Base-by-base conservation (phyloP, 495 filamentous ascomycete genomes). In the Penicillium canariense region DNA sequence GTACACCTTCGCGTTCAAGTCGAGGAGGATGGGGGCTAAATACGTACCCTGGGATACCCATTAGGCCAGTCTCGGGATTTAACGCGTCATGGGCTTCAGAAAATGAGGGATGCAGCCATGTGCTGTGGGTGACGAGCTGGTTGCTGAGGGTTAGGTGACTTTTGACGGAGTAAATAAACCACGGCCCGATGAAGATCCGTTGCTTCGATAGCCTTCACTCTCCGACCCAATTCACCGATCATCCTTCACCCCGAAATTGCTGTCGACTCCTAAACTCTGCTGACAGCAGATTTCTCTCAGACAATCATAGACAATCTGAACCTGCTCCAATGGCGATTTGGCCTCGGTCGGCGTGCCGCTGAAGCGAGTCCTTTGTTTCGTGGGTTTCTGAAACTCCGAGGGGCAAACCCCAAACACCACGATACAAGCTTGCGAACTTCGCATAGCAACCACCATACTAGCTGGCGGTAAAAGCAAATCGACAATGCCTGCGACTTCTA, bases 31-130 rank as follows among this genome's bases (percentile, higher is more conserved):
- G 1, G 28, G 7, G 9, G 14, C 15, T 35, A 27, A 15, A 12
- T 18, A 35, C 75, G 60, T 68, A 78, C 75, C 75, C 75, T 26
- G 76, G 74, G 40, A 78, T 77, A 50, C 76, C 76, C 76, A 78
- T 67, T 5, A 20, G 72, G 61, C 42, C 22, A 40, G 48, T 45
- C 12, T 43, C 14, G 28, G 51, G 55, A 32, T 44, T 42, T 27
- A 40, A 15, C 35, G 42, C 43, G 26, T 17, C 47, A 44, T 51
- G 50, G 15, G 18, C 48, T 44, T 44, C 38, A 31, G 4, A 28
- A 46, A 25, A 5, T 5, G 32, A 25, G 25, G 32, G 15, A 20
- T 48, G 32, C 5, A 23, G 45, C 61, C 61, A 65, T 65, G 50
- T 35, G 50, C 43, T 27, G 50, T 15, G 17, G 22, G 32, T 28